phyloP scores from a whole-genome alignment of 2,329 filamentous ascomycete genomes.

The Drechslera avenae region DNA sequence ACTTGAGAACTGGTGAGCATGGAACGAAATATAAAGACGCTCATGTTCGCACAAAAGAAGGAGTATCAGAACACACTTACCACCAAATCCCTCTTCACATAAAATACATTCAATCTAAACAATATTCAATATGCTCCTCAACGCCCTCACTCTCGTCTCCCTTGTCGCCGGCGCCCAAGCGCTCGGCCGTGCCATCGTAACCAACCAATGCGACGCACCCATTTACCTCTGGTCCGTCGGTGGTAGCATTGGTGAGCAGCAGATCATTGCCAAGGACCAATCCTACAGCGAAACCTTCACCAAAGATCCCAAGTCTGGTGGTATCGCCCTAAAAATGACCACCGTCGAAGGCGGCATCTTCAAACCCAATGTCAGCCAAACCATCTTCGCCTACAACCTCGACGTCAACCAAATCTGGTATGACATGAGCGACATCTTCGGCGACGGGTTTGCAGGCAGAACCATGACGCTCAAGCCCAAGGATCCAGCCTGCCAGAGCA shows the following conservation, averaged over 20 bases:
- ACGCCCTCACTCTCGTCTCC: not conserved
- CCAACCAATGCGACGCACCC: slow-evolving; percentile 36
- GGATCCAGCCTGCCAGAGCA: slow-evolving; percentile 29
- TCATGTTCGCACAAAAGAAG: no score
- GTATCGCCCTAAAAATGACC: slow-evolving; percentile 34
- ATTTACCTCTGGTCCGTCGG: slow-evolving; percentile 42
- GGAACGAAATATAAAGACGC: no score
- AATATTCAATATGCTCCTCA: no score
- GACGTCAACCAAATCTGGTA: slow-evolving; percentile 33
- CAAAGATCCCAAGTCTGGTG: slow-evolving; percentile 27
- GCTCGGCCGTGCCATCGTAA: slow-evolving; percentile 38
- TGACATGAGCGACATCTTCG: slow-evolving; percentile 37
- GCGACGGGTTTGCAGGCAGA: slow-evolving; percentile 33
- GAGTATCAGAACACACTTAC: no score
- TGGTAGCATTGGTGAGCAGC: slow-evolving; percentile 19
- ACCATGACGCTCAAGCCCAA: slow-evolving; percentile 32
- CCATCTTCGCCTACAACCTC: slow-evolving; percentile 38
- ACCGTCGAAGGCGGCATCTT: slow-evolving; percentile 27
- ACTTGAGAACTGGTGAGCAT: no score
- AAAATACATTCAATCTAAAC: no score
- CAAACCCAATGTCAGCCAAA: slow-evolving; percentile 37
- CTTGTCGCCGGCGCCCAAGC: slow-evolving; percentile 20
- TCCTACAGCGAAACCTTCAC: slow-evolving; percentile 35
- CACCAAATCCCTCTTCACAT: no score
- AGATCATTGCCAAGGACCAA: slow-evolving; percentile 24